phyloP scores from a whole-genome alignment of 2,329 filamentous ascomycete genomes.

The Talaromyces sp. region DNA sequence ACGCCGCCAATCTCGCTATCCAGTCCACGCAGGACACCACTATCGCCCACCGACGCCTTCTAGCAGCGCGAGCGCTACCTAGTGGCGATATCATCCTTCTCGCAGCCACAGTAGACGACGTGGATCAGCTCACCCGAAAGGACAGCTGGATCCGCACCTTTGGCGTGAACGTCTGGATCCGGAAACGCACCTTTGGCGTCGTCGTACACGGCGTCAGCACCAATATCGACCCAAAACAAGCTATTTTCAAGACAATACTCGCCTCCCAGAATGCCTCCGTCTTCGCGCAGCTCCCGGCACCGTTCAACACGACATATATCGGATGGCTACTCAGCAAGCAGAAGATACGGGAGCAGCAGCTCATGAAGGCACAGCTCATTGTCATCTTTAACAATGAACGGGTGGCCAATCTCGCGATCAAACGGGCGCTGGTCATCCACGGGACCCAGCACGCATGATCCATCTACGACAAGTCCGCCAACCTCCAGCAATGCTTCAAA shows the following conservation, averaged over 20 bases:
- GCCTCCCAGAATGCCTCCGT: neutral
- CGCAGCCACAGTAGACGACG: neutral
- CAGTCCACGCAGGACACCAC: neutral
- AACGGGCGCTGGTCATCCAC: neutral
- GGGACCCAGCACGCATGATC: neutral
- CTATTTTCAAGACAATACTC: neutral
- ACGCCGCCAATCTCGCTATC: neutral
- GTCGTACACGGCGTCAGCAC: neutral
- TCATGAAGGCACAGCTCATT: neutral
- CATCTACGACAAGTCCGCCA: neutral
- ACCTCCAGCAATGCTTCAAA: slow-evolving; percentile 4
- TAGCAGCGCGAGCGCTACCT: neutral
- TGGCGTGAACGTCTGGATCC: neutral
- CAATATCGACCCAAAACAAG: neutral
- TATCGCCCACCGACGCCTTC: neutral
- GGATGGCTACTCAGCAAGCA: neutral
- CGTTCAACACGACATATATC: neutral
- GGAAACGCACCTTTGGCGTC: neutral
- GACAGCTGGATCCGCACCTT: neutral
- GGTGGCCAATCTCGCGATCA: neutral
- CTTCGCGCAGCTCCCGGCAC: neutral
- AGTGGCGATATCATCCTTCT: slow-evolving; percentile 2
- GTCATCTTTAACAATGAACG: slow-evolving; percentile 1
- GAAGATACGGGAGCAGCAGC: neutral
- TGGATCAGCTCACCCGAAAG: neutral